phyloP scores from a whole-genome alignment of 768 basidiomycete genomes.

The Mycena latifolia region DNA sequence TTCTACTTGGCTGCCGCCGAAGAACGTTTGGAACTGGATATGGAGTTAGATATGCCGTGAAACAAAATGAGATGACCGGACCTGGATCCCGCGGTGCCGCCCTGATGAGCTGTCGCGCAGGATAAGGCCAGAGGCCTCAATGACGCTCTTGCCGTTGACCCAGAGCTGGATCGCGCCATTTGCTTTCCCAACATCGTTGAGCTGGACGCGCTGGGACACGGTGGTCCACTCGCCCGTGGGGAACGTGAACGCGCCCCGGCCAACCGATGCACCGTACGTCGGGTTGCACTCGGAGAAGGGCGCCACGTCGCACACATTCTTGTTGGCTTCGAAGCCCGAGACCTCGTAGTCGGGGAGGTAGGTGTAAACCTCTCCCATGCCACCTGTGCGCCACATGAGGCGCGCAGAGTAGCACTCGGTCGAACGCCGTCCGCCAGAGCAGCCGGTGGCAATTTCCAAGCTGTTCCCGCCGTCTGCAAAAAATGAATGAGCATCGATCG shows the following conservation, averaged over 20 bases:
- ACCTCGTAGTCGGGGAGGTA: slow-evolving; percentile 69
- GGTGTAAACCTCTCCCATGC: slow-evolving; percentile 76
- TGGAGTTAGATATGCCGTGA: background rate
- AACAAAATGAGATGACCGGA: background rate
- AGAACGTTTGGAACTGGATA: slow-evolving; percentile 76
- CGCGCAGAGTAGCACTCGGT: slow-evolving; percentile 72
- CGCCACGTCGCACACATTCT: slow-evolving; percentile 60
- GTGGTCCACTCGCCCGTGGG: slow-evolving; percentile 74
- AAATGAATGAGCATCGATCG: slow-evolving; percentile 14
- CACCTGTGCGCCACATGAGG: slow-evolving; percentile 76
- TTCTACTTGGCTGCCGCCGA: slow-evolving; percentile 62
- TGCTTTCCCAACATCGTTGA: slow-evolving; percentile 77
- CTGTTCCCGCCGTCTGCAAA: slow-evolving; percentile 62
- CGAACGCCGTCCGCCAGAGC: slow-evolving; percentile 74
- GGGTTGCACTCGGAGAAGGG: slow-evolving; percentile 69
- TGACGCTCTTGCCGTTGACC: slow-evolving; percentile 73
- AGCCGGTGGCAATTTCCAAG: slow-evolving; percentile 59
- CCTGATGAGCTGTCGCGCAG: slow-evolving; percentile 62
- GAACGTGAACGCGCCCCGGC: slow-evolving; percentile 77
- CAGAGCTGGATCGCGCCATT: slow-evolving; percentile 83
- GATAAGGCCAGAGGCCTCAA: slow-evolving; percentile 67
- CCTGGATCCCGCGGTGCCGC: slow-evolving; percentile 73
- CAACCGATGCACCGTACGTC: slow-evolving; percentile 75
- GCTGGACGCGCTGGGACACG: slow-evolving; percentile 76
- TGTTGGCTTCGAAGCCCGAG: slow-evolving; percentile 57